Evolutionary conservation across 2,329 filamentous ascomycete genomes (phyloP), one percentile per base, ranked within the genome.

Genomic region (Colletotrichum noveboracense): DNA sequence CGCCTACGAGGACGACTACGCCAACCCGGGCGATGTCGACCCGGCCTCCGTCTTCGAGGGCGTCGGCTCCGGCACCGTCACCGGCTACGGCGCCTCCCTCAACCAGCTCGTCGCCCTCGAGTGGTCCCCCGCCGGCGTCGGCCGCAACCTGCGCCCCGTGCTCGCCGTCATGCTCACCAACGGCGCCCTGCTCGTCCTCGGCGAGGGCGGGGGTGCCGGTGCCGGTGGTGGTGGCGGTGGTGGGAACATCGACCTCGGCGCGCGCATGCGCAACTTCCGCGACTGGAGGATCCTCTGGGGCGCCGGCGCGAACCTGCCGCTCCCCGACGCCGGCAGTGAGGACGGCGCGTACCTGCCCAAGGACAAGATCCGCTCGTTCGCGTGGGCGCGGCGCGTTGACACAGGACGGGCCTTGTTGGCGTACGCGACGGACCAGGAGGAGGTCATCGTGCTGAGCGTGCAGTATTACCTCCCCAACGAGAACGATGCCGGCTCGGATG

Each of bases 101-200:
- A 91, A 90, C 76, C 90, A 92, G 78, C 86, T 90, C 18, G 86
- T 91, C 16, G 82, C 85, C 10, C 77, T 92, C 24, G 88, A 86
- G 64, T 92, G 91, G 91, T 92, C 90, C n/a, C 90, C 90, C 0
- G 83, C 82, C n/a, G 89, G 89, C 3, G 81, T 92, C n/a, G 90
- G 91, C 2, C 86, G 86, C 55, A 91, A 91, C 78, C 80, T 86
- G 9, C 85, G 91, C 2, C 87, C 90, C 1, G 86, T 91, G 7
- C 82, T 92, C 38, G 86, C 84, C 16, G 87, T 88, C 6, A 80
- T 92, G 76, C 87, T 88, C 1, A 88, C 88, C 10, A 86, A 85
- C 2, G 91, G 91, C 2, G 84, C 84, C 65, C 78, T 92, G 28
- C 83, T 87, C 18, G 83, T 89, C 18, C 88, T 91, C 60, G 90